Percentiles rank a stretch among this genome's conserved stretches.
Conservation (phyloP, 2,329 filamentous ascomycete species). For the Diplocarpon mali region DNA sequence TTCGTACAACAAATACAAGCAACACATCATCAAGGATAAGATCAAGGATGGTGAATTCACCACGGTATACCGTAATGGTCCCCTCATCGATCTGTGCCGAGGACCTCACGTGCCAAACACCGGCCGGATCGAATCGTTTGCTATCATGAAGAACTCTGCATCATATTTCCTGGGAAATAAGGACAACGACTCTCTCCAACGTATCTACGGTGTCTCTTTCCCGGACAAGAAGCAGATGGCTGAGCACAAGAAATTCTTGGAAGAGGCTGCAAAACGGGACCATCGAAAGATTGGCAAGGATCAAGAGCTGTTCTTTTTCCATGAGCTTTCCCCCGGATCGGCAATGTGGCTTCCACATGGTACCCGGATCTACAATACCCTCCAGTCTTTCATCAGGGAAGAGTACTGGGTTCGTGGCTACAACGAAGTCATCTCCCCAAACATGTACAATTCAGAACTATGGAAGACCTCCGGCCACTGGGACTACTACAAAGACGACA, state of each 20-base stretch:
- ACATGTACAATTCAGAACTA: slow-evolving; percentile 86
- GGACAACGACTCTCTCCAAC: slow-evolving; percentile 87
- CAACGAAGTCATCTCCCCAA: slow-evolving; percentile 89
- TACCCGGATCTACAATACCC: slow-evolving; percentile 82
- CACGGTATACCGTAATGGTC: slow-evolving; percentile 86
- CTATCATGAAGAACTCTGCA: slow-evolving; percentile 67
- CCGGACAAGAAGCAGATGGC: slow-evolving; percentile 92
- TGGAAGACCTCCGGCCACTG: slow-evolving; percentile 97
- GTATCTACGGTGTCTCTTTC: slow-evolving; percentile 93
- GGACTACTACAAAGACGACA: slow-evolving; percentile 89
- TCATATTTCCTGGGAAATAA: slow-evolving; percentile 94
- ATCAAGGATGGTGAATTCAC: slow-evolving; percentile 80
- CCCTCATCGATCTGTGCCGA: slow-evolving; percentile 88
- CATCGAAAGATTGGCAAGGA: slow-evolving; percentile 89
- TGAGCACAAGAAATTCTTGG: slow-evolving; percentile 88
- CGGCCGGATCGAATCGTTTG: slow-evolving; percentile 86
- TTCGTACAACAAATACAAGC: slow-evolving; percentile 95
- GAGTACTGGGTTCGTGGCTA: slow-evolving; percentile 93
- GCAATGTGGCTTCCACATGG: slow-evolving; percentile 90
- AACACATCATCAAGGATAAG: slow-evolving; percentile 92
- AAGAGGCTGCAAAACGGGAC: slow-evolving; percentile 96
- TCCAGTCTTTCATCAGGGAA: slow-evolving; percentile 68
- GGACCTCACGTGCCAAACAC: slow-evolving; percentile 93
- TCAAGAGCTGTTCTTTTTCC: slow-evolving; percentile 96
- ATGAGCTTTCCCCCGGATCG: slow-evolving; percentile 84